phyloP scores from a whole-genome alignment of 768 basidiomycete genomes.

The Lentinus brumalis region DNA sequence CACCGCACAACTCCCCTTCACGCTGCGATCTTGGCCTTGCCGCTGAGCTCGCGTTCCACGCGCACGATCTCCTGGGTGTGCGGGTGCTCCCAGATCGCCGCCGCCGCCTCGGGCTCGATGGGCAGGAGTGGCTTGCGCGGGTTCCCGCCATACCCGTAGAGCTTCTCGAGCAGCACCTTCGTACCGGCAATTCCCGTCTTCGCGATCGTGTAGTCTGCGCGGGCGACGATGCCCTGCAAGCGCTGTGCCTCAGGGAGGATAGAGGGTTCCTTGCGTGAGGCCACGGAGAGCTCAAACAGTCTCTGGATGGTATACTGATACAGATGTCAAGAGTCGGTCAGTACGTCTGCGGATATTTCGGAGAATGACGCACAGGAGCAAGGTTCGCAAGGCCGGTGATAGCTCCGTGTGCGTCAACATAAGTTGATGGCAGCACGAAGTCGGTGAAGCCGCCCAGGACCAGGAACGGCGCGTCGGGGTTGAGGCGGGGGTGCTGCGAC shows the following conservation, averaged over 20 bases:
- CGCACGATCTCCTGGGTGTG: constrained; percentile 69
- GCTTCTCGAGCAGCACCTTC: constrained; percentile 74
- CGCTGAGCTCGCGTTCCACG: constrained; percentile 59
- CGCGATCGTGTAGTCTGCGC: constrained; percentile 78
- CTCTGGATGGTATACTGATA: constrained; percentile 57
- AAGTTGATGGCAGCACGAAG: constrained; percentile 73
- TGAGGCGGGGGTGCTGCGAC: constrained; percentile 65
- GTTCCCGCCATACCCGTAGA: constrained; percentile 79
- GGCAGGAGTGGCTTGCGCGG: constrained; percentile 81
- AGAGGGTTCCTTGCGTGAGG: constrained; percentile 53
- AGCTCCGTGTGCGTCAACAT: constrained; percentile 80
- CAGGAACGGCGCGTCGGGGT: constrained; percentile 68
- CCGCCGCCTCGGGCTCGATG: constrained; percentile 54
- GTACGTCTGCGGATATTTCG: not conserved
- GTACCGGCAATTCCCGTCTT: constrained; percentile 79
- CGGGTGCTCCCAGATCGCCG: constrained; percentile 70
- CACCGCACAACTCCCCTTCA: not conserved
- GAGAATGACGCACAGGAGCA: constrained; percentile 56
- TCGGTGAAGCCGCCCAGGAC: constrained; percentile 87
- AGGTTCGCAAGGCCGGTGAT: constrained; percentile 90
- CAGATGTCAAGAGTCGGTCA: not conserved
- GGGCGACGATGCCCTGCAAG: constrained; percentile 80
- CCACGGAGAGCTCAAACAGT: constrained; percentile 64
- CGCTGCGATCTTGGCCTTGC: constrained; percentile 45
- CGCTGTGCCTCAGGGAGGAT: constrained; percentile 68